These are phyloP conservation scores for Amanita fuliginea DNA, from an alignment of 768 basidiomycete genomes.

Conservation along the genomic window DNA sequence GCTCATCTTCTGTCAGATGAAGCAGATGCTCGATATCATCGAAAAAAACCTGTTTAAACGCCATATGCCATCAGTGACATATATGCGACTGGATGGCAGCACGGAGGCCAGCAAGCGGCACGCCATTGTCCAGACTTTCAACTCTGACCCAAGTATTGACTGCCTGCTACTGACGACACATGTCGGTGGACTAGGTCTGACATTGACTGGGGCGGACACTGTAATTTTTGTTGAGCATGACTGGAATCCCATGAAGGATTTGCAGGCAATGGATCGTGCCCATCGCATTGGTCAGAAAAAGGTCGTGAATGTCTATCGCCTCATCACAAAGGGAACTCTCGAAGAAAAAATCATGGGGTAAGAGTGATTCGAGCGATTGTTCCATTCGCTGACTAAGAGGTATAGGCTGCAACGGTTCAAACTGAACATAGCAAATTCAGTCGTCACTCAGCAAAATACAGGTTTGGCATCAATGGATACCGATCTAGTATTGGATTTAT, in stretches of 20 bases:
- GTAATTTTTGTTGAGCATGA: slow-evolving; percentile 99
- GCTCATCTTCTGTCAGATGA: slow-evolving; percentile 98
- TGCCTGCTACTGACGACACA: slow-evolving; percentile 92
- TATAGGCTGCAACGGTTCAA: slow-evolving; percentile 94
- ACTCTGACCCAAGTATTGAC: slow-evolving; percentile 94
- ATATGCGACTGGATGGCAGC: slow-evolving; percentile 94
- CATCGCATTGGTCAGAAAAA: slow-evolving; percentile 98
- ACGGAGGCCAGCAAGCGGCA: slow-evolving; percentile 93
- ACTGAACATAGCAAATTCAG: slow-evolving; percentile 92
- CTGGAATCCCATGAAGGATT: slow-evolving; percentile 99
- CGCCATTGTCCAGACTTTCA: slow-evolving; percentile 96
- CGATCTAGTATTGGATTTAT: slow-evolving; percentile 90
- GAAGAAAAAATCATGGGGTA: slow-evolving; percentile 99
- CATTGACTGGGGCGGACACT: slow-evolving; percentile 95
- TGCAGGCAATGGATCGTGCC: slow-evolving; percentile 98
- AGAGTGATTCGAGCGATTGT: slow-evolving; percentile 12
- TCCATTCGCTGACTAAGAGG: slow-evolving; percentile 5
- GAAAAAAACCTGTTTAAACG: slow-evolving; percentile 86
- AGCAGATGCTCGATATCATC: slow-evolving; percentile 97
- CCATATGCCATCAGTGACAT: slow-evolving; percentile 92
- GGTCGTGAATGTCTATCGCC: slow-evolving; percentile 95
- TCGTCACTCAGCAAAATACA: slow-evolving; percentile 96
- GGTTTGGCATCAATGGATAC: slow-evolving; percentile 95
- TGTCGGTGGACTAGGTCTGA: slow-evolving; percentile 92
- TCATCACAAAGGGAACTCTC: slow-evolving; percentile 93